Conservation (phyloP, 1,139 yeast species). For the Geotrichum bryndzae region DNA sequence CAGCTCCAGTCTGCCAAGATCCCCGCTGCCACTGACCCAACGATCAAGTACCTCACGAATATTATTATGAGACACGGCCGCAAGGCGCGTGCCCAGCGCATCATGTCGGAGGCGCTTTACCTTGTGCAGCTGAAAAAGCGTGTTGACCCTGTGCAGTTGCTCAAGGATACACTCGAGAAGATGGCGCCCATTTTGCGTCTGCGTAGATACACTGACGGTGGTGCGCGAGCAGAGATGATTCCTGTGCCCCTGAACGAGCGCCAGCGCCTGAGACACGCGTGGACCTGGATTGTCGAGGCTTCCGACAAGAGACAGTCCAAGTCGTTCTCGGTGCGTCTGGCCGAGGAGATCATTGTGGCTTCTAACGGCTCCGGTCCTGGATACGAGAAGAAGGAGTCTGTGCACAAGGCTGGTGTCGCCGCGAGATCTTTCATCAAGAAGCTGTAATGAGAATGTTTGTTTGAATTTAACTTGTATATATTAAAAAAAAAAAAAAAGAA, state of each 20-base stretch:
- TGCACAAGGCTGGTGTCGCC: conserved; percentile 75
- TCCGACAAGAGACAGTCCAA: conserved; percentile 71
- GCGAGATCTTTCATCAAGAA: conserved; percentile 36
- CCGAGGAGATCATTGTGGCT: conserved; percentile 81
- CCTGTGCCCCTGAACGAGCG: conserved; percentile 80
- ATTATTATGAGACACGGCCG: conserved; percentile 91
- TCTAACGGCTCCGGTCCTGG: conserved; percentile 75
- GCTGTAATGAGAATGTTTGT: conserved; percentile 19
- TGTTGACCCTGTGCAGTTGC: conserved; percentile 67
- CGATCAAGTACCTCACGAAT: conserved; percentile 71
- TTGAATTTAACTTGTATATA: neutral
- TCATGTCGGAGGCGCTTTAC: conserved; percentile 72
- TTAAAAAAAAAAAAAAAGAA: neutral
- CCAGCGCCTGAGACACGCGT: conserved; percentile 81
- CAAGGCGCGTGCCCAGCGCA: conserved; percentile 72
- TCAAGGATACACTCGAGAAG: conserved; percentile 68
- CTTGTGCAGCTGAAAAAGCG: conserved; percentile 67
- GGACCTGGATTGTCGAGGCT: conserved; percentile 85
- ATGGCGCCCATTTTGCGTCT: conserved; percentile 83
- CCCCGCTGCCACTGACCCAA: conserved; percentile 62
- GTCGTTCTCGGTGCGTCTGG: conserved; percentile 80
- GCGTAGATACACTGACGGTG: conserved; percentile 74
- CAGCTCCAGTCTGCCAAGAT: conserved; percentile 47
- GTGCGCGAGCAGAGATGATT: conserved; percentile 71
- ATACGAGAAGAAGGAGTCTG: conserved; percentile 72